These are phyloP conservation scores for Tolypocladium ovalisporum DNA, from an alignment of 2,329 filamentous ascomycete species.

Conservation along the genomic window DNA sequence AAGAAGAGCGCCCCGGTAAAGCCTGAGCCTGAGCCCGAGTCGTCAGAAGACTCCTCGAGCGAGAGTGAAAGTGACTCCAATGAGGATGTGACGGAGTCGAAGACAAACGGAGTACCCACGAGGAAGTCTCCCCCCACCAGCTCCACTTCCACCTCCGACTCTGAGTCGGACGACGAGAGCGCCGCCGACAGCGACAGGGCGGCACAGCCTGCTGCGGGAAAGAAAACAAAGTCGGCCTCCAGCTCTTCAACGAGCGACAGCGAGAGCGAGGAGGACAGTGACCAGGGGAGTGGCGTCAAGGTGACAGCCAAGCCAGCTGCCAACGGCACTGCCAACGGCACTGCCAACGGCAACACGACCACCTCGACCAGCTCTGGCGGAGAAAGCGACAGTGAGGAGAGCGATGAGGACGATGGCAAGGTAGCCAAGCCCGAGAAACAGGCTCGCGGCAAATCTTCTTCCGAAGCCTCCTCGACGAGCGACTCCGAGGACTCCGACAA, in stretches of 20 bases:
- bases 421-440: neutral
- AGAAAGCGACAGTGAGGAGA: neutral
- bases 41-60: conserved; percentile 13
- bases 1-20: conserved; percentile 4
- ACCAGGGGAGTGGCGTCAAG: conserved; percentile 8
- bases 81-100: conserved; percentile 7
- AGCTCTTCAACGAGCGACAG: conserved; percentile 11
- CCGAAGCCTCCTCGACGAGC: conserved; percentile 6
- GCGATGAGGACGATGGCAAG: neutral
- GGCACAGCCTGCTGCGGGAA: conserved; percentile 6
- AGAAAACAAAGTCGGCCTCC: conserved; percentile 8
- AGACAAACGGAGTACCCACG: neutral
- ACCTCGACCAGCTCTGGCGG: conserved; percentile 12
- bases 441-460: neutral
- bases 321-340: no score
- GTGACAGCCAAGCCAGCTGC: conserved; percentile 7
- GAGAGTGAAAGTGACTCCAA: conserved; percentile 20
- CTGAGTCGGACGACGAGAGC: conserved; percentile 14
- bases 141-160: conserved; percentile 12
- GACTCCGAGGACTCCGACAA: conserved; percentile 17
- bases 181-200: conserved; percentile 16
- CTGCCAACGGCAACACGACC: conserved; percentile 8
- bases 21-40: conserved; percentile 8
- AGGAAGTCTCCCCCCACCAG: conserved; percentile 1
- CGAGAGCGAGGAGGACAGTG: conserved; percentile 11